A percentile compares a stretch with the other conserved stretches of the same genome.
phyloP scores from a whole-genome alignment of 768 basidiomycete species.

The Lentinula detonsa region DNA sequence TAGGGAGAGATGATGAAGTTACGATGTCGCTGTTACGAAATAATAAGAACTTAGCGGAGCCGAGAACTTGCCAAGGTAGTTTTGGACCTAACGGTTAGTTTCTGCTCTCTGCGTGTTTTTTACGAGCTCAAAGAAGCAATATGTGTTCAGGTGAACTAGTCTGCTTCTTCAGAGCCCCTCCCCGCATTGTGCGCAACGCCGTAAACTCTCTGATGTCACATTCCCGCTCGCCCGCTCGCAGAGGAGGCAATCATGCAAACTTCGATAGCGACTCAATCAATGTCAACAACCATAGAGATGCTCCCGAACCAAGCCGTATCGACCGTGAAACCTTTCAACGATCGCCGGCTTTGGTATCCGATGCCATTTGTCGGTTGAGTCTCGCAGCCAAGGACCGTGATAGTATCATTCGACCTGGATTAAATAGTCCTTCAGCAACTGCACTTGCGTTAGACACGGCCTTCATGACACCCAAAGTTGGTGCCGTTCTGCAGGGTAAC shows the following conservation, averaged over 20 bases:
- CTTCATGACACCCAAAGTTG: not conserved
- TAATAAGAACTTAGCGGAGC: constrained; percentile 77
- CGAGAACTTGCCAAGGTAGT: constrained; percentile 79
- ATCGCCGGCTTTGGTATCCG: constrained; percentile 64
- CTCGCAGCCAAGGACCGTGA: constrained; percentile 54
- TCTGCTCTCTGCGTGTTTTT: not conserved
- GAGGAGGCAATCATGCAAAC: not conserved
- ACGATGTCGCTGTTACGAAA: constrained; percentile 51
- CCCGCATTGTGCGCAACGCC: constrained; percentile 60
- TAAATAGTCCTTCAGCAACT: not conserved
- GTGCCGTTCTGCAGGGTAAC: constrained; percentile 17
- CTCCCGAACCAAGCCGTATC: not conserved
- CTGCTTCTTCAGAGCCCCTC: constrained; percentile 78
- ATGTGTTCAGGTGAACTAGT: constrained; percentile 68
- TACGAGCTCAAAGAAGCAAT: not conserved
- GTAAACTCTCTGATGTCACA: constrained; percentile 31
- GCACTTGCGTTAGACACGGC: not conserved
- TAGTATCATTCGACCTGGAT: not conserved
- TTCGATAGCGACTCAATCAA: constrained; percentile 20
- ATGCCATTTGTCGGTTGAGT: constrained; percentile 63
- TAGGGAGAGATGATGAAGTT: constrained; percentile 39
- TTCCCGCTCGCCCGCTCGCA: constrained; percentile 37
- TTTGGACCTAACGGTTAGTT: constrained; percentile 82
- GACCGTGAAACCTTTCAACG: constrained; percentile 35
- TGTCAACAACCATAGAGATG: constrained; percentile 3